A percentile compares a stretch with the other conserved stretches of the same genome.
These are phyloP conservation scores for Skeletonema potamos DNA, from an alignment of 108 stramenopile species.

Conservation along the genomic window DNA sequence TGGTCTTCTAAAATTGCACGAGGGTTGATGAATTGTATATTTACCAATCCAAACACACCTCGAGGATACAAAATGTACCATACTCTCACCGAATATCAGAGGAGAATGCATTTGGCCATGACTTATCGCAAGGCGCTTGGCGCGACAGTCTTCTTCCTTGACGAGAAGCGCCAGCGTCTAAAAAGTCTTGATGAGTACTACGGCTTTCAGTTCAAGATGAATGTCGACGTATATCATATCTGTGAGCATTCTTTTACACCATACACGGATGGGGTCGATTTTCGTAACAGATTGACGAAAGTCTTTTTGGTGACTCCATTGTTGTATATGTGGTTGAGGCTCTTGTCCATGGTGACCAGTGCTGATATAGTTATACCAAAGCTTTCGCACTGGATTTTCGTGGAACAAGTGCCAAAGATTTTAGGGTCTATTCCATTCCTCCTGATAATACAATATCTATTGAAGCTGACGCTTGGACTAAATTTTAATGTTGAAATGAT, in stretches of 20 bases:
- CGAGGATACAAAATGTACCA: conserved; percentile 5
- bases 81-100: conserved; percentile 11
- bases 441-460: neutral
- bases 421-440: neutral
- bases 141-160: conserved; percentile 13
- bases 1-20: conserved; percentile 1
- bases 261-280: neutral
- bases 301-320: neutral
- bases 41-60: conserved; percentile 7
- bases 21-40: conserved; percentile 18
- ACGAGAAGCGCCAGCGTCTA: conserved; percentile 6
- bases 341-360: neutral
- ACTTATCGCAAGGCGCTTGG: conserved; percentile 8
- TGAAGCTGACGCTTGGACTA: neutral
- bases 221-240: neutral
- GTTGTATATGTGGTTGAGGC: neutral
- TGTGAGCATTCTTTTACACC: neutral
- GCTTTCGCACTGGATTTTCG: neutral
- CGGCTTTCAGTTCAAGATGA: conserved; percentile 4
- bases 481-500: neutral
- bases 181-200: conserved; percentile 31
- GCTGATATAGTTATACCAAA: neutral
- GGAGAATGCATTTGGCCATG: conserved; percentile 20
- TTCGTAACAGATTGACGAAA: neutral
- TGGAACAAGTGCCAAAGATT: neutral